Evolutionary conservation across 2,329 filamentous ascomycete species (phyloP).

Genomic region (Microcyclosporella mali): DNA sequence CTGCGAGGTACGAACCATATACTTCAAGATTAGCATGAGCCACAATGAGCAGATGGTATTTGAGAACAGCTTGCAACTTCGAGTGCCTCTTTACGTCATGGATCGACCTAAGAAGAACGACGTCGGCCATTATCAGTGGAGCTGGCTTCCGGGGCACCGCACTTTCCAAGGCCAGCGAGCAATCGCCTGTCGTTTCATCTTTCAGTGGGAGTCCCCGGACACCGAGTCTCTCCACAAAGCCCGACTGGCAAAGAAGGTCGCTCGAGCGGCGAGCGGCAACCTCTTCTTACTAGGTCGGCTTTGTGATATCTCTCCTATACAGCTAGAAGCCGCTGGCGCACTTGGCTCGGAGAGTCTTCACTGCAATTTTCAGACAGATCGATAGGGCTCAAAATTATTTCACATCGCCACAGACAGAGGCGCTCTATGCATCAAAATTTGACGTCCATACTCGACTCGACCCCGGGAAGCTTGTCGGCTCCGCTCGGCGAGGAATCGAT

Average conservation of each 20-base stretch:
- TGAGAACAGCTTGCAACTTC: neutral
- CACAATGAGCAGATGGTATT: neutral
- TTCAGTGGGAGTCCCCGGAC: neutral
- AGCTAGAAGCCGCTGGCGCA: neutral
- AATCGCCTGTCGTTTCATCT: neutral
- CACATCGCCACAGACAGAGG: too few relatives aligned
- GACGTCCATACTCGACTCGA: too few relatives aligned
- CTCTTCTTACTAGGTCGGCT: neutral
- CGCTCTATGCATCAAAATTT: too few relatives aligned
- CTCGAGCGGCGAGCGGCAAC: neutral
- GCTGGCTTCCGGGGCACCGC: neutral
- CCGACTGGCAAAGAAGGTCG: neutral
- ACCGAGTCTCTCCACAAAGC: neutral
- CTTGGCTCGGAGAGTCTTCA: neutral
- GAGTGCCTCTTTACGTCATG: neutral
- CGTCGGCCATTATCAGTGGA: neutral
- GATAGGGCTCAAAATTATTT: too few relatives aligned
- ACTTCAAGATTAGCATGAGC: neutral
- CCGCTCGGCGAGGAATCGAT: neutral
- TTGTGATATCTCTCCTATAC: neutral
- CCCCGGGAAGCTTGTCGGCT: too few relatives aligned
- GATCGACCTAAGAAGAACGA: neutral
- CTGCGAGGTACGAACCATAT: neutral
- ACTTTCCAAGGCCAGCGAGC: neutral
- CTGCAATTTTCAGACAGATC: neutral